Evolutionary conservation across 805 yeast species (phyloP).

Genomic region (Teunomyces stri): DNA sequence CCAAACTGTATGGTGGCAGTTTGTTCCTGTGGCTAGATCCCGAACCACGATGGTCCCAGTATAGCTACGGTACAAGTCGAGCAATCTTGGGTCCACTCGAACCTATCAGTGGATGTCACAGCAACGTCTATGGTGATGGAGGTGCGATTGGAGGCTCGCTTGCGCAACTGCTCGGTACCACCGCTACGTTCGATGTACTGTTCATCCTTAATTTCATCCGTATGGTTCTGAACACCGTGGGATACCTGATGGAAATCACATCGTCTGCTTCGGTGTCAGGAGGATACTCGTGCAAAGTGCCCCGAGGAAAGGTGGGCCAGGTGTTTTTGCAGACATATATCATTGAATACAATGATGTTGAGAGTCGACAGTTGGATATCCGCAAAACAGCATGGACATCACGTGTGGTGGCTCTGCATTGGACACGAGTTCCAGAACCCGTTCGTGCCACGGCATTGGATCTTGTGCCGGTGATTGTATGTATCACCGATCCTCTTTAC

Average conservation of each 20-base stretch:
- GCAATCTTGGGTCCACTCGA: slow-evolving; percentile 7
- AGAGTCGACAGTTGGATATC: slow-evolving; percentile 12
- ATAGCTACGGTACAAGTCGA: slow-evolving; percentile 3
- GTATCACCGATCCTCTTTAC: slow-evolving; percentile 17
- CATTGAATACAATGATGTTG: slow-evolving; percentile 9
- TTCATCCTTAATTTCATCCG: background rate
- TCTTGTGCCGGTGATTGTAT: slow-evolving; percentile 14
- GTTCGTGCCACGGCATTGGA: slow-evolving; percentile 2
- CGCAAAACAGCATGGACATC: background rate
- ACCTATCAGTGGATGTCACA: slow-evolving; percentile 21
- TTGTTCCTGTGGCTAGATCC: slow-evolving; percentile 1
- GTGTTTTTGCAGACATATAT: slow-evolving; percentile 18
- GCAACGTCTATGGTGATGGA: slow-evolving; percentile 17
- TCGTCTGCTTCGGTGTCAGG: slow-evolving; percentile 10
- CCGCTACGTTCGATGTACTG: slow-evolving; percentile 12
- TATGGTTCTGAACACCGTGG: background rate
- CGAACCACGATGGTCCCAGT: slow-evolving; percentile 15
- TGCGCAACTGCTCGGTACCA: slow-evolving; percentile 12
- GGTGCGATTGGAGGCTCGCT: slow-evolving; percentile 17
- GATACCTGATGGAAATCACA: slow-evolving; percentile 3
- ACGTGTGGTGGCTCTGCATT: slow-evolving; percentile 6
- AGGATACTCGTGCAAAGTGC: slow-evolving; percentile 15
- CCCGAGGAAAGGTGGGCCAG: slow-evolving; percentile 20
- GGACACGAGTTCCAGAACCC: slow-evolving; percentile 6
- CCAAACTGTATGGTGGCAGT: slow-evolving; percentile 11